Base-by-base conservation (phyloP, 306 rosid genomes). In the Casuarina equisetifolia region DNA sequence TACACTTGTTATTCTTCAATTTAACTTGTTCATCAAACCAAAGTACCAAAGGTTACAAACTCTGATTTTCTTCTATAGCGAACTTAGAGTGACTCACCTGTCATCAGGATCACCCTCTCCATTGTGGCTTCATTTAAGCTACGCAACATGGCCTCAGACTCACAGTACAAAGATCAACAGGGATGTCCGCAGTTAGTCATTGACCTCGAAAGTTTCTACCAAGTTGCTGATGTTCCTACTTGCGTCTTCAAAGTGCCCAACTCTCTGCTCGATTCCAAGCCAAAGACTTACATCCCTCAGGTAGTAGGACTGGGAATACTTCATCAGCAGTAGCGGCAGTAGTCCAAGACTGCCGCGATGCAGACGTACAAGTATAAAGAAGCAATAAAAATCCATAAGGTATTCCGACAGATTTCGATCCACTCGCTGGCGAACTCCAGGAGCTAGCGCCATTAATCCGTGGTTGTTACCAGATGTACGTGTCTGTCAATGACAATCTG, bases 401-500 rank as follows among this genome's bases (percentile, higher is more conserved):
- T 9, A 40, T 67, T 50, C 72, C 7, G 35, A 4, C 39, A 32
- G 2, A 71, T 74, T 5, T 39, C 71, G 4, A 43, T 78, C 11
- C 3, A 13, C 59, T 84, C 4, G 36, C 72, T 9, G 2, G 50
- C 3, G 8, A 25, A 32, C 59, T 74, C 25, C 46, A 0, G 4
- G 10, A 1, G 62, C 17, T 61, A 17, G 46, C 11, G 2, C 67
- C 80, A 0, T 20, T 5, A 9, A 52, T 74, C 4, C 80, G 88
- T 59, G 80, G 85, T 20, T 74, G 69, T 55, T 81, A 54, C 72
- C 79, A 78, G 58, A 73, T 63, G n/a, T 81, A 81, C 81, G 25
- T 81, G 8, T 59, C 64, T n/a, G n/a, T 70, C 44, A 15, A 42
- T 1, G 79, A 85, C 2, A 59, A 72, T 50, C 82, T 40, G 32